Evolutionary conservation across 805 yeast species (phyloP).

Genomic region (Candida palmyrensis): DNA sequence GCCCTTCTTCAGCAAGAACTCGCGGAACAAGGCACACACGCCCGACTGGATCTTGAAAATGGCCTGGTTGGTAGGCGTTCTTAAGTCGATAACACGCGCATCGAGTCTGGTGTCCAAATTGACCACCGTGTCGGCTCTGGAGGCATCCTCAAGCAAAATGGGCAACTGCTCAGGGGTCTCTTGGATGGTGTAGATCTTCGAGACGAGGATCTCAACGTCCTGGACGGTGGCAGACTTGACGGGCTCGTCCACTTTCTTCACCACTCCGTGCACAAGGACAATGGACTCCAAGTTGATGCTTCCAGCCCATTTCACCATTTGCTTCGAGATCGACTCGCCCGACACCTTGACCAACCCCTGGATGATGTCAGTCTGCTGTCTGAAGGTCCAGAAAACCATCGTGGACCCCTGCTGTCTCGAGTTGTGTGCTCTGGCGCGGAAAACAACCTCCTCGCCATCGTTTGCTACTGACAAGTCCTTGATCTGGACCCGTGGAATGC

Average conservation of each 20-base stretch:
- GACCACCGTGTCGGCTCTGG: constrained; percentile 89
- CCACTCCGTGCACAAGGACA: constrained; percentile 83
- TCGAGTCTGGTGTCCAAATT: constrained; percentile 96
- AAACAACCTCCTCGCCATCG: constrained; percentile 72
- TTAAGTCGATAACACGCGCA: constrained; percentile 89
- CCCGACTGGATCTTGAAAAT: constrained; percentile 92
- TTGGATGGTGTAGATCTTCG: constrained; percentile 68
- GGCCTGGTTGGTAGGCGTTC: constrained; percentile 97
- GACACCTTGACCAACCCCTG: constrained; percentile 83
- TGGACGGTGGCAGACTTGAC: constrained; percentile 89
- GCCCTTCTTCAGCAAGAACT: constrained; percentile 60
- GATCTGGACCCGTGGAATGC: constrained; percentile 57
- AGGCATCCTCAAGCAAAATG: constrained; percentile 91
- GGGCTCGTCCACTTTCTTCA: constrained; percentile 77
- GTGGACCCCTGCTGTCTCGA: constrained; percentile 96
- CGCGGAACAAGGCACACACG: constrained; percentile 83
- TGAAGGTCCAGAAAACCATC: constrained; percentile 81
- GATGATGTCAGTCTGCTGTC: constrained; percentile 81
- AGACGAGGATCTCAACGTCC: constrained; percentile 78
- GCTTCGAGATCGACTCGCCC: constrained; percentile 76
- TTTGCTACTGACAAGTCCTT: constrained; percentile 50
- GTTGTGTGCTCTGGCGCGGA: constrained; percentile 93
- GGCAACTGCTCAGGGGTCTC: constrained; percentile 94
- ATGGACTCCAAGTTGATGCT: constrained; percentile 82
- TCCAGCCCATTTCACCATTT: constrained; percentile 95